Percentiles rank a stretch among this genome's conserved stretches.
Evolutionary conservation across 495 filamentous ascomycete species (phyloP).

Genomic region (Penicillium nucicola): DNA sequence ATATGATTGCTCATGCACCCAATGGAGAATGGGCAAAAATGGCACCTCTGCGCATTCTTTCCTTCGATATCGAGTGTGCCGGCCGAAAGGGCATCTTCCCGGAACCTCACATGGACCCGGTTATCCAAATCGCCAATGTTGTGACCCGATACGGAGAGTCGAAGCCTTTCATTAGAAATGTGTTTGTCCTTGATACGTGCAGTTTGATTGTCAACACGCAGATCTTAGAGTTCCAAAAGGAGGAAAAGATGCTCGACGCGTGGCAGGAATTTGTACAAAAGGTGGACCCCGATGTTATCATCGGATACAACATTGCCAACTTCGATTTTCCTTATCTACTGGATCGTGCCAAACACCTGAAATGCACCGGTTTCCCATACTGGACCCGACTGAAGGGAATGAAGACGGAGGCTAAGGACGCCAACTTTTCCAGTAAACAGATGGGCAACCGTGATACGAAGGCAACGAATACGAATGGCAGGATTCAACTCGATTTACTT

Average conservation of each 20-base stretch:
- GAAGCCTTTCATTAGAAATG: constrained; percentile 94
- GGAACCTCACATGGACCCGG: constrained; percentile 83
- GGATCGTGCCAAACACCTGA: constrained; percentile 81
- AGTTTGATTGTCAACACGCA: constrained; percentile 93
- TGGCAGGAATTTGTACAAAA: constrained; percentile 89
- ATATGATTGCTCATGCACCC: constrained; percentile 84
- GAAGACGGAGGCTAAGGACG: constrained; percentile 64
- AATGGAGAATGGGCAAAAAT: constrained; percentile 98
- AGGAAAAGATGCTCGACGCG: constrained; percentile 79
- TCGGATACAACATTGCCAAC: constrained; percentile 97
- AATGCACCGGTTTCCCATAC: constrained; percentile 70
- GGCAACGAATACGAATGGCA: constrained; percentile 87
- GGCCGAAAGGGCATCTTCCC: constrained; percentile 97
- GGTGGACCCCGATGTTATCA: constrained; percentile 96
- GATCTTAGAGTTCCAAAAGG: constrained; percentile 74
- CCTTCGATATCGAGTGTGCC: constrained; percentile 98
- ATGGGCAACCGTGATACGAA: constrained; percentile 97
- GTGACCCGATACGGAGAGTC: constrained; percentile 93
- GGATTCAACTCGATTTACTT: constrained; percentile 88
- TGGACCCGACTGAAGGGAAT: constrained; percentile 73
- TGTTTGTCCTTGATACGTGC: constrained; percentile 89
- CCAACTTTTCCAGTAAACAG: constrained; percentile 95
- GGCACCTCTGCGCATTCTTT: constrained; percentile 88
- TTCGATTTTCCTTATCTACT: constrained; percentile 98
- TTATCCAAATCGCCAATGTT: constrained; percentile 98